phyloP scores from a whole-genome alignment of 768 basidiomycete species.

The Auricularia sp. region DNA sequence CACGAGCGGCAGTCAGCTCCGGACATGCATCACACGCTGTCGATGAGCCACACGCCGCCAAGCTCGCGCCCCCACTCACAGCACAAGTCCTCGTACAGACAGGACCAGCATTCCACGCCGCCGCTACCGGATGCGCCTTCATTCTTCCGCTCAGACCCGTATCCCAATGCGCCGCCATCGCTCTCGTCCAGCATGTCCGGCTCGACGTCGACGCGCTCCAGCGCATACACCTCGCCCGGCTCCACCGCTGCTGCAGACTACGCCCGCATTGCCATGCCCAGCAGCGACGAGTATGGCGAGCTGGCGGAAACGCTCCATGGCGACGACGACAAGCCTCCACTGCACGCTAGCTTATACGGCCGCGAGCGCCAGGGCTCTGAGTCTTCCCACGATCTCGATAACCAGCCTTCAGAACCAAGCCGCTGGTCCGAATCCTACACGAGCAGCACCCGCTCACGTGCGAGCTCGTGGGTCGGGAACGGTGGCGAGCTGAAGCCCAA shows the following conservation, averaged over 20 bases:
- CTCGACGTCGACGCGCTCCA: constrained; percentile 62
- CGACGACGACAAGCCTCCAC: neutral
- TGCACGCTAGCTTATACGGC: neutral
- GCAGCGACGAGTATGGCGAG: neutral
- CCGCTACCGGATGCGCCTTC: neutral
- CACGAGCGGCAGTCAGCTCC: neutral
- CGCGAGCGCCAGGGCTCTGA: neutral
- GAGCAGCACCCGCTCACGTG: constrained; percentile 3
- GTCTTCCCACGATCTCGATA: constrained; percentile 3
- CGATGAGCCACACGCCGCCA: neutral
- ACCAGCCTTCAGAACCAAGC: constrained; percentile 3
- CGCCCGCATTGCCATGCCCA: constrained; percentile 24
- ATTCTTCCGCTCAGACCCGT: neutral
- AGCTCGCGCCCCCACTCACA: constrained; percentile 1
- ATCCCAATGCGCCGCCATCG: constrained; percentile 32
- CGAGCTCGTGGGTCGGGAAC: neutral
- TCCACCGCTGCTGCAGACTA: constrained; percentile 36
- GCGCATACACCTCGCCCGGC: constrained; percentile 66
- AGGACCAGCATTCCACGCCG: neutral
- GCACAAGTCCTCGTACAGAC: neutral
- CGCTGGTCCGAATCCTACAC: constrained; percentile 5
- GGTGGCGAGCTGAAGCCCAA: neutral
- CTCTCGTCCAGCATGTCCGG: constrained; percentile 66
- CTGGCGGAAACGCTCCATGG: constrained; percentile 11
- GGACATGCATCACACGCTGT: neutral